Evolutionary conservation across 805 yeast species (phyloP).

Genomic region (Grigorovia transvaalensis): DNA sequence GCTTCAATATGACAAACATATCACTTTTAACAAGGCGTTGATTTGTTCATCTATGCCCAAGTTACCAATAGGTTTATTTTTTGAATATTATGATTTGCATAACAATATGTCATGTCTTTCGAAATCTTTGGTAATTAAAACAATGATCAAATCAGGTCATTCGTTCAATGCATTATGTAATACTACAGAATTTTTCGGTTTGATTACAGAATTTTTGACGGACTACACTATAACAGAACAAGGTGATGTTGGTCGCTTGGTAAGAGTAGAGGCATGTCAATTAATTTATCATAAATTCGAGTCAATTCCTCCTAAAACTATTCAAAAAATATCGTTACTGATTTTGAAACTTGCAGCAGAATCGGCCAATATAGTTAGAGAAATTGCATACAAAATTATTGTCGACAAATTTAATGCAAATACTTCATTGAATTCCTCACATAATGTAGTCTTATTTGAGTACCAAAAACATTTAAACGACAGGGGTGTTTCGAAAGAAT

Average conservation of each 20-base stretch:
- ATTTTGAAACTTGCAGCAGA: constrained; percentile 50
- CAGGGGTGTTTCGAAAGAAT: constrained; percentile 19
- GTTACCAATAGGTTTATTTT: constrained; percentile 5
- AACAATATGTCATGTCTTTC: constrained; percentile 8
- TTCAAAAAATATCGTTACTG: background rate
- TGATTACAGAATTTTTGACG: constrained; percentile 35
- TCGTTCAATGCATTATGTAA: background rate
- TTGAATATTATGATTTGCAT: constrained; percentile 2
- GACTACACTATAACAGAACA: constrained; percentile 72
- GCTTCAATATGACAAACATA: constrained; percentile 9
- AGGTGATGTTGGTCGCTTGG: constrained; percentile 86
- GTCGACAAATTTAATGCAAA: background rate
- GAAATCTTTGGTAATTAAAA: constrained; percentile 10
- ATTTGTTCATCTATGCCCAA: constrained; percentile 13
- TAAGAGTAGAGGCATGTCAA: constrained; percentile 43
- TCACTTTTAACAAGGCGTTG: constrained; percentile 11
- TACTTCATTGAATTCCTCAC: background rate
- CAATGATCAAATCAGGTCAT: constrained; percentile 4
- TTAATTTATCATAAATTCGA: constrained; percentile 29
- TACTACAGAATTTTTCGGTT: background rate
- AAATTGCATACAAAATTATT: background rate
- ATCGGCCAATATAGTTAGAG: constrained; percentile 37
- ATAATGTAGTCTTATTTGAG: background rate
- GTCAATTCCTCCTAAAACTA: background rate
- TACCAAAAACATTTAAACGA: background rate